phyloP scores from a whole-genome alignment of 78 protist species.

The Dictyostelium intermedium region DNA sequence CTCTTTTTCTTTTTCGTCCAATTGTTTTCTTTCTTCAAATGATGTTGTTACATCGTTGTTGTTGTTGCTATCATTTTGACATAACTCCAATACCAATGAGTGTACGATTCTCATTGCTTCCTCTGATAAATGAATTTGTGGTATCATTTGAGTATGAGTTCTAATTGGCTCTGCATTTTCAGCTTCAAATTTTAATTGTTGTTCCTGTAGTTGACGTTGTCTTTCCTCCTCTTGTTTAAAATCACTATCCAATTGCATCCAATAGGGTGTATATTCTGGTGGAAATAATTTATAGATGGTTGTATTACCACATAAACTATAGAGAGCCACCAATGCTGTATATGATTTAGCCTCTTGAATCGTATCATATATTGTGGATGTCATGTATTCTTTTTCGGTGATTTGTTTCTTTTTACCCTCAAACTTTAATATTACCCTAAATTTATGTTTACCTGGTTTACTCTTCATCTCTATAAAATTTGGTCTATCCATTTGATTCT shows the following conservation, averaged over 20 bases:
- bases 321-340: constrained; percentile 56
- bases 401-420: constrained; percentile 58
- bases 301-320: constrained; percentile 31
- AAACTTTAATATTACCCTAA: constrained; percentile 28
- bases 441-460: background rate
- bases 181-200: background rate
- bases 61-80: background rate
- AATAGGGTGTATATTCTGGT: constrained; percentile 48
- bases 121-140: constrained; percentile 56
- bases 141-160: constrained; percentile 24
- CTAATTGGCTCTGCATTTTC: constrained; percentile 28
- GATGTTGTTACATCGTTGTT: background rate
- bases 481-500: constrained; percentile 70
- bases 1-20: constrained; percentile 30
- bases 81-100: constrained; percentile 18
- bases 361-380: background rate
- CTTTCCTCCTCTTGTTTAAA: constrained; percentile 1
- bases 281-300: constrained; percentile 60
- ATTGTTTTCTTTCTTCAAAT: background rate
- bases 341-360: constrained; percentile 32
- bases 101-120: constrained; percentile 58
- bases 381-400: constrained; percentile 6
- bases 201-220: background rate
- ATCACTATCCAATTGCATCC: constrained; percentile 18
- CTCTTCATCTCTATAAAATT: background rate